Conservation (phyloP, 495 filamentous ascomycete species). For the Penicillium desertorum region DNA sequence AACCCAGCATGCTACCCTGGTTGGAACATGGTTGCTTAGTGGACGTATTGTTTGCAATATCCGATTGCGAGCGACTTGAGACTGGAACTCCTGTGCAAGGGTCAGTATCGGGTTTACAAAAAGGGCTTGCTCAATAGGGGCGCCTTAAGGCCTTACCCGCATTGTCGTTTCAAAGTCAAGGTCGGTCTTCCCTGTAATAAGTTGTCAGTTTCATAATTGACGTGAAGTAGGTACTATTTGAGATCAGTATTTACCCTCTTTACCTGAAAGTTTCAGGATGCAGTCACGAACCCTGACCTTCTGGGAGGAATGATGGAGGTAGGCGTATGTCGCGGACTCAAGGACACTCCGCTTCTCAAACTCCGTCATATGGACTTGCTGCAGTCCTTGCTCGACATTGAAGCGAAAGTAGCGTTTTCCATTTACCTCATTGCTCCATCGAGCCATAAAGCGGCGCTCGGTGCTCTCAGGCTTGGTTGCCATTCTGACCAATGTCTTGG, state of each 20-base stretch:
- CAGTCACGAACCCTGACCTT: constrained; percentile 15
- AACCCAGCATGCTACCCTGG: constrained; percentile 24
- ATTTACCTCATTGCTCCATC: constrained; percentile 16
- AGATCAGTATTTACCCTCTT: too few relatives aligned
- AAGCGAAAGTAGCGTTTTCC: constrained; percentile 16
- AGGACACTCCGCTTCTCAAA: constrained; percentile 17
- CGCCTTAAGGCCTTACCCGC: too few relatives aligned
- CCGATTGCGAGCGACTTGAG: too few relatives aligned
- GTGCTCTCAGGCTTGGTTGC: constrained; percentile 22
- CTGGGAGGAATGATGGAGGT: constrained; percentile 18
- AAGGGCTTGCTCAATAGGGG: too few relatives aligned
- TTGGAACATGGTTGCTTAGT: too few relatives aligned
- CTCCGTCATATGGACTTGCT: constrained; percentile 19
- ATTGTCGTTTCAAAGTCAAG: too few relatives aligned
- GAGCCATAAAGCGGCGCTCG: constrained; percentile 23
- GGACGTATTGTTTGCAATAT: too few relatives aligned
- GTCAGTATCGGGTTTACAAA: too few relatives aligned
- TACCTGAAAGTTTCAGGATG: constrained; percentile 8
- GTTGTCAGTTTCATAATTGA: too few relatives aligned
- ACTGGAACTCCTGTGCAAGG: too few relatives aligned
- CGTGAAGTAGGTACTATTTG: too few relatives aligned
- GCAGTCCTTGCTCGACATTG: constrained; percentile 23
- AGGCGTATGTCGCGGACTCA: constrained; percentile 22
- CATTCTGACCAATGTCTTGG: constrained; percentile 28
- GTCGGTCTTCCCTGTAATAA: too few relatives aligned